Conservation (phyloP, 352 stramenopile genomes). For the Phytopythium chamaehyphon region DNA sequence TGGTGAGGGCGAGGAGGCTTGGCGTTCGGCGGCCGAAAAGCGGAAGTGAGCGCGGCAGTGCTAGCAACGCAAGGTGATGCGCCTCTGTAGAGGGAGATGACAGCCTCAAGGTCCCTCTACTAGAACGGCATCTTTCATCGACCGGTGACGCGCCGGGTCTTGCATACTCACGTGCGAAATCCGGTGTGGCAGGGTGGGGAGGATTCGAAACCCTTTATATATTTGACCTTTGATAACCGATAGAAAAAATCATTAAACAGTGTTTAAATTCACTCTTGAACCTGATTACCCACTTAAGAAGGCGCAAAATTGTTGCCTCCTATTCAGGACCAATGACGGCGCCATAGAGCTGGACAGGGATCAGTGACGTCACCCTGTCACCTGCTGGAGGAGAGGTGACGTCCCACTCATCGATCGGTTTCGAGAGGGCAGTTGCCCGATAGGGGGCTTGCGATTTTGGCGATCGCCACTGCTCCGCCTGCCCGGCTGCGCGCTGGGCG, state of each 20-base stretch:
- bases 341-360: neutral
- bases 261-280: neutral
- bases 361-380: constrained; percentile 8
- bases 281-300: no score
- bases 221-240: neutral
- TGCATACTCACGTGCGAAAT: constrained; percentile 4
- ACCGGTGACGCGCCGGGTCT: neutral
- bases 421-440: no score
- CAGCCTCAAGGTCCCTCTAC: no score
- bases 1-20: constrained; percentile 2
- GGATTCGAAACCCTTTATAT: neutral
- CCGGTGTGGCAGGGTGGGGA: no score
- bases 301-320: no score
- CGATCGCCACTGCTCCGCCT: no score
- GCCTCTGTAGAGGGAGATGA: no score
- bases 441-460: constrained; percentile 1
- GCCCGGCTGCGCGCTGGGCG: neutral
- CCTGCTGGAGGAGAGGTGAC: neutral
- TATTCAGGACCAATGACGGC: no score
- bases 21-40: neutral
- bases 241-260: neutral
- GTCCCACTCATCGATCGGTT: no score
- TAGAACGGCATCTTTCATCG: no score
- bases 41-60: no score
- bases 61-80: no score